phyloP scores from a whole-genome alignment of 1,284 basidiomycete genomes.

The Ceratobasidium papillatum region DNA sequence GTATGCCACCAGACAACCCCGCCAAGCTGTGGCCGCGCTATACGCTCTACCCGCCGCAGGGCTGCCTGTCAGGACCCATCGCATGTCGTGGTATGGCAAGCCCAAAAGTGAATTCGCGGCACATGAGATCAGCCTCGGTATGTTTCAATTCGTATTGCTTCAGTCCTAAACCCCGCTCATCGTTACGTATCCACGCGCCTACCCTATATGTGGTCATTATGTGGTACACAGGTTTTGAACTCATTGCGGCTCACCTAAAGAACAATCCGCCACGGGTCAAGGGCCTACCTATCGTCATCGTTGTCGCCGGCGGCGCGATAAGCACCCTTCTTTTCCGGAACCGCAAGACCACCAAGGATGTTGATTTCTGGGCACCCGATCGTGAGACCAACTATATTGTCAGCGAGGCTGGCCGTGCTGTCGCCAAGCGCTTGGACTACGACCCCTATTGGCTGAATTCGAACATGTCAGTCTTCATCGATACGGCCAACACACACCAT shows the following conservation, averaged over 20 bases:
- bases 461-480: constrained; percentile 37
- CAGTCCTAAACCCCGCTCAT: constrained; percentile 7
- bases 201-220: not conserved
- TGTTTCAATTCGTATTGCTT: not conserved
- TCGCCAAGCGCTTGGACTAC: constrained; percentile 31
- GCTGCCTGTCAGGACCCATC: constrained; percentile 17
- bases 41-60: constrained; percentile 22
- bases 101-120: constrained; percentile 37
- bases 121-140: constrained; percentile 35
- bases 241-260: constrained; percentile 37
- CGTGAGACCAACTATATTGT: constrained; percentile 30
- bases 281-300: constrained; percentile 25
- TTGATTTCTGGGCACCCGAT: constrained; percentile 41
- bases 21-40: constrained; percentile 6
- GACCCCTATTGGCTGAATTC: constrained; percentile 39
- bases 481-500: constrained; percentile 21
- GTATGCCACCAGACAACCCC: not conserved
- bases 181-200: constrained; percentile 12
- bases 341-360: constrained; percentile 39
- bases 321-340: constrained; percentile 33
- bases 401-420: constrained; percentile 39
- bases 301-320: constrained; percentile 32
- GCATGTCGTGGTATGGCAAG: constrained; percentile 33
- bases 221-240: constrained; percentile 15
- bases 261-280: constrained; percentile 27